Base-by-base conservation (phyloP, 2,329 filamentous ascomycete species). In the Ampelomyces quisqualis region DNA sequence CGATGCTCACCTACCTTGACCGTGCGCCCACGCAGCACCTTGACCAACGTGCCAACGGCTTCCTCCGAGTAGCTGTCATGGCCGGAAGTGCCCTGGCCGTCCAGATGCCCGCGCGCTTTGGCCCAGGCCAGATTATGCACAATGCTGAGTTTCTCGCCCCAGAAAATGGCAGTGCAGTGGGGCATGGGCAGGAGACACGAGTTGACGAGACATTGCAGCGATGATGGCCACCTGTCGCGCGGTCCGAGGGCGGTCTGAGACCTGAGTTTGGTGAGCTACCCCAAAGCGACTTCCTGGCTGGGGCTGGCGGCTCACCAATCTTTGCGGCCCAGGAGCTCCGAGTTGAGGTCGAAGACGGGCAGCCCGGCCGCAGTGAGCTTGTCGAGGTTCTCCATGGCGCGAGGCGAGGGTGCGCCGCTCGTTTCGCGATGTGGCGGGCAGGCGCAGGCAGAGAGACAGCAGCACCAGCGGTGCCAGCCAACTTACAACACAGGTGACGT, bases 111-210 rank as follows among this genome's bases (percentile, higher is more conserved):
- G 7, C 61, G 58, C 5, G 60, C 62, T 34, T 65, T 66, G 10
- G 48, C 57, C 72, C 72, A 75, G 4, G 67, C 64, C 10, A 69
- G 37, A 41, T 74, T 74, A 49, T 71, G 65, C 5, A 73, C 53
- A 9, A 70, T 57, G 7, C 59, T 45, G 15, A 71, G 54, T 8
- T 69, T 59, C 7, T 62, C 47, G 11, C 66, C 67, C 70, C 71
- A 73, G 49, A 72, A 72, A 15, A 74, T 58, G 28, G 69, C 70
- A 3, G 69, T 55, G 8, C 69, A 67, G 43, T 73, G 70, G 8
- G 65, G 57, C 34, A 75, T 63, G 9, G 70, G 65, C 13, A 68
- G 56, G 13, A 73, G 47, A 19, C 69, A 71, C 10, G 58, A 53
- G 45, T 60, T 57, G 32, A 66, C 57, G 32, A 67, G 59, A 33